Conservation (phyloP, 805 yeast genomes). For the Kregervanrija fluxuum region DNA sequence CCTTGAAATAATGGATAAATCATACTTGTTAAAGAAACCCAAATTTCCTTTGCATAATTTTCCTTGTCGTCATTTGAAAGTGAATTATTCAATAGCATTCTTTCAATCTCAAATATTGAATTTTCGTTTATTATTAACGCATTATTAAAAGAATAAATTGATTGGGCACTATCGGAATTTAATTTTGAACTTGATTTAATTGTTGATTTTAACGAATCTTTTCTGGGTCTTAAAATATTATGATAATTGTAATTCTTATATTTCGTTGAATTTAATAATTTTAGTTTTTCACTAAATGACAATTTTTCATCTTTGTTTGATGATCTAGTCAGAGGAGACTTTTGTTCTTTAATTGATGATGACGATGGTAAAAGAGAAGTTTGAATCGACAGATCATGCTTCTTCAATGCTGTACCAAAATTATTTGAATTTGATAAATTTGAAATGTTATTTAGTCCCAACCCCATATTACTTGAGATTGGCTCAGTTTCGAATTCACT, state of each 20-base stretch:
- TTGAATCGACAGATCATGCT: conserved; percentile 19
- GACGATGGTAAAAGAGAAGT: conserved; percentile 18
- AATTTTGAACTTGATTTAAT: conserved; percentile 31
- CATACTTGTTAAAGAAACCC: conserved; percentile 37
- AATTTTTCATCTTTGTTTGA: conserved; percentile 26
- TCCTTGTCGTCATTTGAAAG: conserved; percentile 30
- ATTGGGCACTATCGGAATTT: conserved; percentile 14
- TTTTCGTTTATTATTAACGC: conserved; percentile 6
- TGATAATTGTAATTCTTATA: conserved; percentile 25
- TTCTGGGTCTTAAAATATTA: conserved; percentile 22
- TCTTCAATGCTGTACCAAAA: too few species aligned
- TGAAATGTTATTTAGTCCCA: too few species aligned
- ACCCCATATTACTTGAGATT: neutral
- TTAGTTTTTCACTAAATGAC: conserved; percentile 9
- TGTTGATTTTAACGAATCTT: conserved; percentile 29
- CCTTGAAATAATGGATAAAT: conserved; percentile 42
- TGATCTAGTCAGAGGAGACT: conserved; percentile 24
- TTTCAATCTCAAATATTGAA: conserved; percentile 25
- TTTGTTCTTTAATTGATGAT: conserved; percentile 15
- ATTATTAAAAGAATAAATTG: neutral
- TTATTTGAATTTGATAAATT: too few species aligned
- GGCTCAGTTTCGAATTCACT: conserved; percentile 1
- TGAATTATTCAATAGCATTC: conserved; percentile 20
- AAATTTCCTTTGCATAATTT: conserved; percentile 39
- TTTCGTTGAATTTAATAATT: conserved; percentile 13